Base-by-base conservation (phyloP, 1,139 yeast species). In the Saccharomycopsis hybrid region DNA sequence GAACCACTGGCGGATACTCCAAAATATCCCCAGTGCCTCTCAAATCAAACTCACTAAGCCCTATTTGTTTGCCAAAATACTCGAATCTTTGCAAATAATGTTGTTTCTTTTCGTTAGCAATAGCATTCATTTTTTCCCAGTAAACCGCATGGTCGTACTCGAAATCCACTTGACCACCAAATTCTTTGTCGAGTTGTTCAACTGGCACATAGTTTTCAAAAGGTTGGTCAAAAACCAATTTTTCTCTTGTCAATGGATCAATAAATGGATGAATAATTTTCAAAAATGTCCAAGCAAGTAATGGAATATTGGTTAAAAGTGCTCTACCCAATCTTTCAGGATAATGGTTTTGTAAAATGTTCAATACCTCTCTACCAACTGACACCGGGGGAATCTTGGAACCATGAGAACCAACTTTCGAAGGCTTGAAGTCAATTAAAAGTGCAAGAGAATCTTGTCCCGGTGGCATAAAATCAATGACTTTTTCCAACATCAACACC, bases 261-360 rank as follows among this genome's bases (percentile, higher is more conserved):
- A 92, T 90, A 62, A 92, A 92, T 1, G 97, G 97, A 56, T 87
- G 86, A 52, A 90, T 90, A 55, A 90, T 70, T 67, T 86, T 89
- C 62, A 92, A 72, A 63, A 92, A 92, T 2, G 95, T 82, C 78
- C 94, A 83, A 1, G 90, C 97, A 48, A 89, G 69, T 82, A 95
- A 85, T 9, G 97, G 97, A 56, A 92, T 87, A 64, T 92, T 90
- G 42, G 95, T 87, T 56, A 92, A 74, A 48, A 90, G 71, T 0
- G 97, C 97, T 62, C 82, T 82, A 29, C 98, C 98, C 57, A 92
- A 73, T 60, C 97, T 76, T 66, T 92, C 98, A 1, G 97, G 97
- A 64, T 92, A 92, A 65, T 92, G 97, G 24, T 95, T 89, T 68
- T 92, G 97, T 59, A 90, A 72, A 59, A 89, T 87, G 63, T 82